Base-by-base conservation (phyloP, 495 filamentous ascomycete species). In the Podospora conica region DNA sequence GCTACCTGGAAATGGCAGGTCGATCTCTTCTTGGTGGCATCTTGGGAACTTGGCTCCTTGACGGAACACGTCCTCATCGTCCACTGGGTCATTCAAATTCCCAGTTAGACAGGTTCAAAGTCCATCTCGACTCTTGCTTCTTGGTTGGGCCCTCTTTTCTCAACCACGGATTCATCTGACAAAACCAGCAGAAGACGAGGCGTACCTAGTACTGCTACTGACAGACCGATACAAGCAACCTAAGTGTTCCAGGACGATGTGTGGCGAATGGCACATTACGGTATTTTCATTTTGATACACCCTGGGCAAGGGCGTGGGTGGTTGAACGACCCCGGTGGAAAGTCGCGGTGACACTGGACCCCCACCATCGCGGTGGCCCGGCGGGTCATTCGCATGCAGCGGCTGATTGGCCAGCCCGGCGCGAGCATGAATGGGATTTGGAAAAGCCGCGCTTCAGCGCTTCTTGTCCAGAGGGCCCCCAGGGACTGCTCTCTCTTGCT, bases 361-460 rank as follows among this genome's bases (percentile, higher is more conserved):
- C 20, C 55, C 55, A 57, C 55, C 55, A n/a, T 27, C 12, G 15
- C 15, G 21, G 55, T 57, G 55, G 23, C 18, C 40, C 18, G 40
- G 40, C n/a, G 40, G 40, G 15, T 48, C 40, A 7, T n/a, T 22
- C n/a, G 5, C 55, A 58, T 20, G 53, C 61, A 24, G 64, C 40
- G 15, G 22, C 33, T 65, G 63, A 58, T 65, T 65, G 63, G 63
- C 55, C 55, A 33, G 0, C n/a, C 12, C 55, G 28, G 58, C 29
- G 24, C 29, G n/a, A 9, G 6, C 40, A 48, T 18, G 33, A 22
- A 55, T 23, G n/a, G 28, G 18, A 64, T 27, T 10, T 27, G 55
- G 55, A 31, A 65, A 23, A 57, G 20, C 15, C 56, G 64, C 64
- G 64, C 53, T 40, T 59, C 63, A 60, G 56, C 29, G 53, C 55